Conservation (phyloP, 805 yeast genomes). For the Monosporozyma aerobia region DNA sequence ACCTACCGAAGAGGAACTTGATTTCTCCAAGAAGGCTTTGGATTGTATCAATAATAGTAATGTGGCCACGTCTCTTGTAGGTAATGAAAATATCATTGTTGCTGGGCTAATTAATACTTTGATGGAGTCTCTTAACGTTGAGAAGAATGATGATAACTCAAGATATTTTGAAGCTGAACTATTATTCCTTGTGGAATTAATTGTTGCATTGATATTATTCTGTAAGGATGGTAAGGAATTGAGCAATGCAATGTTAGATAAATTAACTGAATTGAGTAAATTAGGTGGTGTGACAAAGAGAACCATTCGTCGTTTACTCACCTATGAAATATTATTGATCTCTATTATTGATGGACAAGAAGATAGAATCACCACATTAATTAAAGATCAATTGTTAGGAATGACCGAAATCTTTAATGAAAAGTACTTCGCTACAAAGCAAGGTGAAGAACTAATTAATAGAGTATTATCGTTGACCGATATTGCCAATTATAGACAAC, state of each 20-base stretch:
- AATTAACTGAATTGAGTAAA: conserved; percentile 11
- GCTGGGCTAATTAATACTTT: conserved; percentile 28
- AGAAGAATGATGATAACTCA: conserved; percentile 24
- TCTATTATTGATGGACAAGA: conserved; percentile 20
- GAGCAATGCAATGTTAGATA: conserved; percentile 15
- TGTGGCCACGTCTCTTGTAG: conserved; percentile 46
- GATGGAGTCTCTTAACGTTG: conserved; percentile 30
- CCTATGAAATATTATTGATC: conserved; percentile 32
- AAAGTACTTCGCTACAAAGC: conserved; percentile 33
- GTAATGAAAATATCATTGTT: conserved; percentile 32
- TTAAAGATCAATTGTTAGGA: conserved; percentile 23
- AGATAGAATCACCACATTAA: conserved; percentile 13
- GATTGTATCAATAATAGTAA: conserved; percentile 75
- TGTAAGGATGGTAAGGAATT: conserved; percentile 29
- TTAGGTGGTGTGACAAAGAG: conserved; percentile 17
- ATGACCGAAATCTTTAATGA: conserved; percentile 28
- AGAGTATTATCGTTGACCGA: conserved; percentile 31
- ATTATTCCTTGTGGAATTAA: conserved; percentile 40
- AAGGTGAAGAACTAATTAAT: conserved; percentile 38
- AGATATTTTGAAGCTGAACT: conserved; percentile 39
- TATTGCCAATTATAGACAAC: conserved; percentile 15
- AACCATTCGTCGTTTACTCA: conserved; percentile 25
- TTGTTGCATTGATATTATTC: conserved; percentile 23
- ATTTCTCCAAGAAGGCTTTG: conserved; percentile 68
- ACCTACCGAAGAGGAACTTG: conserved; percentile 90